Base-by-base conservation (phyloP, 129 eudicot species). In the Ambrosia trifida region DNA sequence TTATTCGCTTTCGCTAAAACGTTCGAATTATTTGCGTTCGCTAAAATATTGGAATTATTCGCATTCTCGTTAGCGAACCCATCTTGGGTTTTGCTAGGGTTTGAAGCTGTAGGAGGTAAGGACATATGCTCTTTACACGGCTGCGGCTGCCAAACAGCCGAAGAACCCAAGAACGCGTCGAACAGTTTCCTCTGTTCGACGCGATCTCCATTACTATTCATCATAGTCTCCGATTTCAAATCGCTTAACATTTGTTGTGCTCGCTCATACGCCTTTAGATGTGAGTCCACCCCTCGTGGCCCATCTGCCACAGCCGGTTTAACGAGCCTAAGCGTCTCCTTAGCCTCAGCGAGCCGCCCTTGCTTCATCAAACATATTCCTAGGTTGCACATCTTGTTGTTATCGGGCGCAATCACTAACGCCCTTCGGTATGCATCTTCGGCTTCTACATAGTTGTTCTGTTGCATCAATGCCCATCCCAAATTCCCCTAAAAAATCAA, bases 401-500 rank as follows among this genome's bases (percentile, higher is more conserved):
- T 95, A 78, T 95, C 99, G 9, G 97, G 96, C 64, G 99, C 94
- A 41, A 95, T 87, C 70, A 79, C 57, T 11, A 95, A 77, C 17
- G 99, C 99, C 69, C 97, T 83, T 54, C 99, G 66, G 73, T 95
- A 95, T 30, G 97, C 97, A 69, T 95, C 97, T 67, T 95, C 99
- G 6, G 99, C 99, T 78, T 95, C 97, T 4, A 81, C 66, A 73
- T 95, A 95, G 83, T 90, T 95, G 85, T 83, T 90, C 43, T 95
- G 97, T 68, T 95, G 99, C 99, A 95, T 95, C 45, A 95, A 62
- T 30, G 99, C 99, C 99, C 99, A 95, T 14, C 99, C 97, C 78
- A 95, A 78, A 70, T 95, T 95, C 18, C 99, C 99, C 99, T 95
- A 80, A 31, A 80, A 13, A 53, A 73, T 4, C 6, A 13, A 5